phyloP scores from a whole-genome alignment of 106 monocot genomes.

The Gastrodia elata region DNA sequence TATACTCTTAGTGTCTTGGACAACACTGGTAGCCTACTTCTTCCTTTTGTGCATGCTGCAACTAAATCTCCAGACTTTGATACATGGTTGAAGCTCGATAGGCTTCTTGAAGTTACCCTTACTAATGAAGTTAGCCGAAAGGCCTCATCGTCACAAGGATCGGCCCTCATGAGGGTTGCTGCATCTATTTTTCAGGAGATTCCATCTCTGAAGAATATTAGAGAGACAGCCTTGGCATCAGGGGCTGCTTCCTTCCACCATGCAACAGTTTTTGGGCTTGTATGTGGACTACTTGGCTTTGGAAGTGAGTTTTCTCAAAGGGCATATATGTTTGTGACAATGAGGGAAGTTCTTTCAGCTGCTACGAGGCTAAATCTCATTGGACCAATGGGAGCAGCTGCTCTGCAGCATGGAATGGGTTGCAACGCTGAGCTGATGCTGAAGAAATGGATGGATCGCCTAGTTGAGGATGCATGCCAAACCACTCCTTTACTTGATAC shows the following conservation, averaged over 20 bases:
- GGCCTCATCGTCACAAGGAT: slow-evolving; percentile 77
- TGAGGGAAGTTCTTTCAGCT: slow-evolving; percentile 80
- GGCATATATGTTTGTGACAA: slow-evolving; percentile 66
- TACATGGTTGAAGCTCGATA: slow-evolving; percentile 59
- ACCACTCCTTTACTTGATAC: slow-evolving; percentile 71
- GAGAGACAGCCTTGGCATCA: slow-evolving; percentile 29
- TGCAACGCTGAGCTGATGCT: slow-evolving; percentile 40
- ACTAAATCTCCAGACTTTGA: slow-evolving; percentile 40
- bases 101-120: slow-evolving; percentile 59
- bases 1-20: slow-evolving; percentile 65
- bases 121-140: slow-evolving; percentile 85
- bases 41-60: slow-evolving; percentile 61
- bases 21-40: slow-evolving; percentile 77
- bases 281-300: slow-evolving; percentile 65
- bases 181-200: slow-evolving; percentile 62
- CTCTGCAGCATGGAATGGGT: slow-evolving; percentile 67
- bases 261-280: slow-evolving; percentile 77
- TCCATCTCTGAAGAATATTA: slow-evolving; percentile 43
- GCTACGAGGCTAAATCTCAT: slow-evolving; percentile 85
- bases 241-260: slow-evolving; percentile 53
- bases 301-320: slow-evolving; percentile 57
- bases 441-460: slow-evolving; percentile 74
- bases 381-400: slow-evolving; percentile 76
- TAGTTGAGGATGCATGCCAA: slow-evolving; percentile 65
- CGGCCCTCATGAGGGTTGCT: slow-evolving; percentile 76